phyloP scores from a whole-genome alignment of 1,284 basidiomycete genomes.

The Xanthoconium separans region DNA sequence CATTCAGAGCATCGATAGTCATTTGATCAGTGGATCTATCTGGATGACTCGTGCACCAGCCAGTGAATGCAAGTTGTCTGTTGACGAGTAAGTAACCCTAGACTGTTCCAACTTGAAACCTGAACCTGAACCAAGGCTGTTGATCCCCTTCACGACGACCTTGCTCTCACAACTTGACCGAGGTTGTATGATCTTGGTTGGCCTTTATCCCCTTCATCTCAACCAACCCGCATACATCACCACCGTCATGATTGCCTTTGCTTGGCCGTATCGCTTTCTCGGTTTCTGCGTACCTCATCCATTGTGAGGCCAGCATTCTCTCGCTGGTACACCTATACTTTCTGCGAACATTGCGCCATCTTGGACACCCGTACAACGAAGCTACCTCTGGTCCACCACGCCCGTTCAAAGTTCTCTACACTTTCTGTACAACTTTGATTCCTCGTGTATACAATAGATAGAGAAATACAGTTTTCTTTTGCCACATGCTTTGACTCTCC shows the following conservation, averaged over 20 bases:
- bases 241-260: neutral
- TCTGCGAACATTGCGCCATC: neutral
- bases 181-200: neutral
- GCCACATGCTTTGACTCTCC: slow-evolving; percentile 63
- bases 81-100: too few species aligned
- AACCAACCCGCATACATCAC: neutral
- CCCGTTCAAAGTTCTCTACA: neutral
- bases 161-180: neutral
- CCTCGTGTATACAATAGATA: slow-evolving; percentile 33
- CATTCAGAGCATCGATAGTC: neutral
- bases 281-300: neutral
- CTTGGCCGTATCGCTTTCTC: neutral
- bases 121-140: neutral
- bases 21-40: neutral
- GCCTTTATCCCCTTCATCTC: neutral
- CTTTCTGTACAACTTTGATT: slow-evolving; percentile 22
- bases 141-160: neutral
- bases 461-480: slow-evolving; percentile 40
- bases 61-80: neutral
- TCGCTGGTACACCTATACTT: neutral
- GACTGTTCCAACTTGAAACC: neutral
- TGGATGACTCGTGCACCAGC: neutral
- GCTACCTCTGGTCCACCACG: neutral
- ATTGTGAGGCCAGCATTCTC: too few species aligned
- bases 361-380: neutral